Conservation (phyloP, 352 stramenopile genomes). For the Globisporangium cederbergense region DNA sequence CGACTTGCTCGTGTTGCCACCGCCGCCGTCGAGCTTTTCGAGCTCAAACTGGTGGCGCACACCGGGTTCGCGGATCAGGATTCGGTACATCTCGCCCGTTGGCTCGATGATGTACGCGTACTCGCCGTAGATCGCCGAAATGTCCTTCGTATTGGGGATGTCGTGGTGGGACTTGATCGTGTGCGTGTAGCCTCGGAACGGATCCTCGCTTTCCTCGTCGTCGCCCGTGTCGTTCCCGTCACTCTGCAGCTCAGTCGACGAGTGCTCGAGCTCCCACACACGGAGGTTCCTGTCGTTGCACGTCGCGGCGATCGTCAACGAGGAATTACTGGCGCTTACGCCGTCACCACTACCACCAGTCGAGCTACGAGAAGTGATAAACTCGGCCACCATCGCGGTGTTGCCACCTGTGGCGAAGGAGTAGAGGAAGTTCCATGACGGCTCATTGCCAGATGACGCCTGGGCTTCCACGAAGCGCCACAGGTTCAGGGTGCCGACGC, state of each 20-base stretch:
- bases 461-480: conserved; percentile 67
- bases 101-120: conserved; percentile 67
- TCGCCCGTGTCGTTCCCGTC: conserved; percentile 23
- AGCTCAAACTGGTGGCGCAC: conserved; percentile 57
- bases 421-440: conserved; percentile 57
- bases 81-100: conserved; percentile 61
- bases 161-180: conserved; percentile 51
- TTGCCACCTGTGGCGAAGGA: conserved; percentile 51
- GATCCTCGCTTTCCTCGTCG: conserved; percentile 12
- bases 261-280: conserved; percentile 60
- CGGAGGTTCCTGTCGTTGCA: conserved; percentile 61
- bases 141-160: conserved; percentile 57
- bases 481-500: conserved; percentile 63
- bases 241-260: conserved; percentile 22
- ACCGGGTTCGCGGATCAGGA: conserved; percentile 41
- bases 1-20: conserved; percentile 48
- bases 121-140: conserved; percentile 49
- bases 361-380: conserved; percentile 32
- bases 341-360: neutral
- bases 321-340: conserved; percentile 5
- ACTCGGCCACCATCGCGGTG: conserved; percentile 48
- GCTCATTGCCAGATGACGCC: conserved; percentile 16
- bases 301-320: conserved; percentile 41
- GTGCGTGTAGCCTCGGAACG: conserved; percentile 24
- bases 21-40: conserved; percentile 56